Base-by-base conservation (phyloP, 306 rosid genomes). In the Argentina anserina region DNA sequence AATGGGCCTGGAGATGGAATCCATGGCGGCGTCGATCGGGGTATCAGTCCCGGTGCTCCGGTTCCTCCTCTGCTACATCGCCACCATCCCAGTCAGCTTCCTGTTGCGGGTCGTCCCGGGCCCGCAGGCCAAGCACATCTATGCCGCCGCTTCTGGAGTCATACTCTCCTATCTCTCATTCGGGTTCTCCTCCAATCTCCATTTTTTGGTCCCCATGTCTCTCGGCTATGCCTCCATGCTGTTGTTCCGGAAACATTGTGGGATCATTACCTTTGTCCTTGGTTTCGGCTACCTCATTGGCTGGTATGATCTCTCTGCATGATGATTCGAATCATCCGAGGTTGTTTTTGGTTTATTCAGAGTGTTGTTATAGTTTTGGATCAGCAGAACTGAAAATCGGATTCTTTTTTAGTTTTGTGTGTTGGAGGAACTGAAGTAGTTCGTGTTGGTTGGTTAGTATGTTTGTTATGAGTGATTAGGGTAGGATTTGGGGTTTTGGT, bases 271-370 rank as follows among this genome's bases (percentile, higher is more conserved):
- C 7, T 94, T 90, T 84, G 74, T 90, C 55, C 21, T 85, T 67
- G 93, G 96, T 58, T 91, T 94, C 76, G 96, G 93, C 6, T 94
- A 94, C 79, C 96, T 94, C 80, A 80, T 94, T 76, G 97, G 86
- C 53, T 94, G 99, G 95, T 85, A 17, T 68, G 49, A 37, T 60
- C 59, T 37, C 34, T n/a, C n/a, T n/a, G n/a, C n/a, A n/a, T n/a
- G n/a, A n/a, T n/a, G n/a, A n/a, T n/a, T n/a, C n/a, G n/a, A n/a
- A n/a, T n/a, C n/a, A n/a, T n/a, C n/a, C n/a, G 36, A 2, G 36
- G 1, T 33, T 33, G 36, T 33, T 3, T 33, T 65, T 69, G 6
- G 15, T 17, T 70, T 31, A 66, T 53, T 23, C 21, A 14, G 58
- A 42, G 40, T 23, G 59, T 59, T 26, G 15, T 18, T 49, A 2